Percentiles rank a stretch among this genome's conserved stretches.
Conservation (phyloP, 306 rosid genomes). For the Castanea sativa region DNA sequence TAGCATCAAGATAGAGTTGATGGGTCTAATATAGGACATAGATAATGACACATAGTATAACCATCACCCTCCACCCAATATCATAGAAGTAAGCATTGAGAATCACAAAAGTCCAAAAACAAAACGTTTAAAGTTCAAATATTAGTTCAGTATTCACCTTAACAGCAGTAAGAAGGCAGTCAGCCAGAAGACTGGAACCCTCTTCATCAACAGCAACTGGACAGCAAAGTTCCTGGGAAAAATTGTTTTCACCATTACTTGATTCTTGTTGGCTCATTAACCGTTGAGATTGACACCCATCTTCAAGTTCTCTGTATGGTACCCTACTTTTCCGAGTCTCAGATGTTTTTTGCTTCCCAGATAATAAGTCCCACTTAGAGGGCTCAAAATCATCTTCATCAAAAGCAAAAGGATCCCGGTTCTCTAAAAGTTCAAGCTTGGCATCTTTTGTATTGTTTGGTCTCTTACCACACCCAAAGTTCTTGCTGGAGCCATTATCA, state of each 20-base stretch:
- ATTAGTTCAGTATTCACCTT: slow-evolving; percentile 46
- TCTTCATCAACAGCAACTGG: slow-evolving; percentile 44
- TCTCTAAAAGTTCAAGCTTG: slow-evolving; percentile 47
- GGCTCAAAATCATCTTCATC: slow-evolving; percentile 82
- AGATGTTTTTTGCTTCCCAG: slow-evolving; percentile 55
- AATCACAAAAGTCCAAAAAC: slow-evolving; percentile 6
- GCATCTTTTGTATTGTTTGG: slow-evolving; percentile 21
- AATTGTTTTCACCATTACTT: slow-evolving; percentile 41
- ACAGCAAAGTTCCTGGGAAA: slow-evolving; percentile 35
- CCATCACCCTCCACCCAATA: neutral
- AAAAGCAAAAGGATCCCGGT: slow-evolving; percentile 93
- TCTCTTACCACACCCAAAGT: slow-evolving; percentile 32
- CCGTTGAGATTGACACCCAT: slow-evolving; percentile 51
- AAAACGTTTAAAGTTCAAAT: slow-evolving; percentile 5
- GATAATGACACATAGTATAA: neutral
- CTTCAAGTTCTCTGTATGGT: slow-evolving; percentile 42
- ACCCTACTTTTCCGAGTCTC: slow-evolving; percentile 33
- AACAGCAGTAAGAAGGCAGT: slow-evolving; percentile 81
- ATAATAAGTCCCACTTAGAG: slow-evolving; percentile 88
- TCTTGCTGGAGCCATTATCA: slow-evolving; percentile 41
- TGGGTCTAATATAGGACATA: neutral
- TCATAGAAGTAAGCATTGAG: neutral
- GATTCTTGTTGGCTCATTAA: slow-evolving; percentile 48
- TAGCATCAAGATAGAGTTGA: neutral
- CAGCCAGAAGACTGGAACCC: slow-evolving; percentile 58